Evolutionary conservation across 2,329 filamentous ascomycete species (phyloP).

Genomic region (Fusarium sterilihyphosum): DNA sequence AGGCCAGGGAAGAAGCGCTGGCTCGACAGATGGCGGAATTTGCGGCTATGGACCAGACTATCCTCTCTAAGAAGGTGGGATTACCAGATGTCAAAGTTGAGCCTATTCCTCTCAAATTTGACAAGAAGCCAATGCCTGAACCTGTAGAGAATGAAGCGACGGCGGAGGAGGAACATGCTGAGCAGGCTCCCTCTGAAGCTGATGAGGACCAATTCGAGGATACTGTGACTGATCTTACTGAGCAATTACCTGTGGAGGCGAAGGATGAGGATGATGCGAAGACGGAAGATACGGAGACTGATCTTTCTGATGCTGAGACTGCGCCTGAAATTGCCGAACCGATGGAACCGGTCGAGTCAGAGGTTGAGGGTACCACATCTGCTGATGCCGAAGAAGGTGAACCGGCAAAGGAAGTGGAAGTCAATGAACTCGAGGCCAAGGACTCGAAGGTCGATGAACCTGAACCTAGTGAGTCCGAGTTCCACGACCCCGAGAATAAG

Average conservation of each 20-base stretch:
- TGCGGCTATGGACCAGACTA: conserved; percentile 71
- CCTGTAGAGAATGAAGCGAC: conserved; percentile 39
- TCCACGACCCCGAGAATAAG: neutral
- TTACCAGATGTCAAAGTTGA: conserved; percentile 55
- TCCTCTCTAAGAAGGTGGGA: conserved; percentile 65
- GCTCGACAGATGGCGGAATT: conserved; percentile 68
- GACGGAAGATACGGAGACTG: neutral
- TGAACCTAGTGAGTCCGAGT: neutral
- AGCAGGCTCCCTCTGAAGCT: neutral
- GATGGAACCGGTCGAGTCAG: neutral
- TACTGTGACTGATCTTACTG: neutral
- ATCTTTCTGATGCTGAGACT: neutral
- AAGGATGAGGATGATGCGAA: conserved; percentile 4
- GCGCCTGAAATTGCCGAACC: neutral
- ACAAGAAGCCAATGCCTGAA: conserved; percentile 46
- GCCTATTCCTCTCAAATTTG: conserved; percentile 59
- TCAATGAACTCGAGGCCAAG: neutral
- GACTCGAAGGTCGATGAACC: neutral
- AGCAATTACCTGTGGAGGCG: neutral
- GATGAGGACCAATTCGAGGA: conserved; percentile 21
- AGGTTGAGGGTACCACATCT: neutral
- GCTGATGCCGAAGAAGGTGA: neutral
- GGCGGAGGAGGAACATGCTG: conserved; percentile 8
- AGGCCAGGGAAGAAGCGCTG: conserved; percentile 48
- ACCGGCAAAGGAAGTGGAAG: neutral